phyloP scores from a whole-genome alignment of 2,329 filamentous ascomycete species.

The Cercospora brassicicola region DNA sequence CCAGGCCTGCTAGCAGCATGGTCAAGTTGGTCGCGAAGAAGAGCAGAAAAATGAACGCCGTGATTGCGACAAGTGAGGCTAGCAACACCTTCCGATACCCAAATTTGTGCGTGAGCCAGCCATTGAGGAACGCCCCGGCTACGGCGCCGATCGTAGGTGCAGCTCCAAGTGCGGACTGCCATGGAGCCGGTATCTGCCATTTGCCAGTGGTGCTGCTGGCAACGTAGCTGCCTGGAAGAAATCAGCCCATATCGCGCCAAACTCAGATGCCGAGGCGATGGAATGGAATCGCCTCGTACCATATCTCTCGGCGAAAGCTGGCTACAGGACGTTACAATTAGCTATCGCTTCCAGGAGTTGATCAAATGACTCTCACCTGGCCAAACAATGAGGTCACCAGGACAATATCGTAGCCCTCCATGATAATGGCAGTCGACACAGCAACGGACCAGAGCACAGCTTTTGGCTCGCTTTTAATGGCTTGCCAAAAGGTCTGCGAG shows the following conservation, averaged over 20 bases:
- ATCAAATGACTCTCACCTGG: background rate
- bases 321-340: background rate
- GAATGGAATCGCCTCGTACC: background rate
- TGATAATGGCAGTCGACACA: slow-evolving; percentile 57
- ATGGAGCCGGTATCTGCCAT: slow-evolving; percentile 35
- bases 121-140: slow-evolving; percentile 50
- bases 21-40: slow-evolving; percentile 25
- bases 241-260: background rate
- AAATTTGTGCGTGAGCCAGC: slow-evolving; percentile 51
- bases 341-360: too few relatives aligned
- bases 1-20: slow-evolving; percentile 37
- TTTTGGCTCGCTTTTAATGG: slow-evolving; percentile 45
- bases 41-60: slow-evolving; percentile 45
- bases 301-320: slow-evolving; percentile 53
- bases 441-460: slow-evolving; percentile 57
- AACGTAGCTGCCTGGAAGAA: background rate
- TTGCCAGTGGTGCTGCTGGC: slow-evolving; percentile 1
- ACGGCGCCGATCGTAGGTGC: slow-evolving; percentile 57
- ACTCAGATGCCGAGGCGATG: background rate
- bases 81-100: slow-evolving; percentile 23
- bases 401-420: slow-evolving; percentile 60
- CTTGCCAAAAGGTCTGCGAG: slow-evolving; percentile 30
- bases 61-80: slow-evolving; percentile 17
- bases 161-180: slow-evolving; percentile 44
- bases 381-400: slow-evolving; percentile 1